These are phyloP conservation scores for Butyriboletus appendiculatus DNA, from an alignment of 1,284 basidiomycete genomes.

Conservation along the genomic window DNA sequence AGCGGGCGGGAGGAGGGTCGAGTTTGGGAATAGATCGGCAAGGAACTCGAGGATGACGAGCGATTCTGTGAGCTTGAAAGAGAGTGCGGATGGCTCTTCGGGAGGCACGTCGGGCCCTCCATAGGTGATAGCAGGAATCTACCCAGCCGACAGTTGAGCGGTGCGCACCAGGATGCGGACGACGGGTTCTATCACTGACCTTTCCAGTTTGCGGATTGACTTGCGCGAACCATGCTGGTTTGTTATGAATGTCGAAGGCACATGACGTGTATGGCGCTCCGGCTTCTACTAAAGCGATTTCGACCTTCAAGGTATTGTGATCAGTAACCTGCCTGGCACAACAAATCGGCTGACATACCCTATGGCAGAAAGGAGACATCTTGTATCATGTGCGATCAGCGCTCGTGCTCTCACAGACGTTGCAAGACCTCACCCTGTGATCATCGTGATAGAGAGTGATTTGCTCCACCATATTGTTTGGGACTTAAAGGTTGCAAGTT, in stretches of 20 bases:
- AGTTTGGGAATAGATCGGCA: conserved; percentile 52
- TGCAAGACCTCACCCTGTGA: background rate
- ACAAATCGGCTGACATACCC: background rate
- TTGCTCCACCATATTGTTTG: conserved; percentile 1
- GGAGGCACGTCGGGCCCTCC: conserved; percentile 53
- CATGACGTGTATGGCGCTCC: conserved; percentile 8
- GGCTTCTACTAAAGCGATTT: conserved; percentile 18
- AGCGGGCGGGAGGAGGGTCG: conserved; percentile 44
- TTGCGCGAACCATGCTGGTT: conserved; percentile 18
- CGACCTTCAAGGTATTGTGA: conserved; percentile 12
- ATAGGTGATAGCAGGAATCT: conserved; percentile 59
- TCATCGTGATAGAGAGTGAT: conserved; percentile 5
- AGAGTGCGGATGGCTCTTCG: conserved; percentile 57
- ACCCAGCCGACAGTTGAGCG: background rate
- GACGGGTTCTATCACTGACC: background rate
- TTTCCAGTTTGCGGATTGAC: conserved; percentile 17
- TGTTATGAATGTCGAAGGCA: conserved; percentile 11
- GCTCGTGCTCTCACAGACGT: too few species aligned
- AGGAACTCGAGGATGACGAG: conserved; percentile 63
- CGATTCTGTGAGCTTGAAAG: conserved; percentile 61
- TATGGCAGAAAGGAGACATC: conserved; percentile 7
- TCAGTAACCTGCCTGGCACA: background rate
- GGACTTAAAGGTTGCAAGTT: too few species aligned
- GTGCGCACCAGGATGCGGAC: background rate
- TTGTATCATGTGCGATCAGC: background rate